Conservation (phyloP, 2,329 filamentous ascomycete genomes). For the Domatiomyces globalis region DNA sequence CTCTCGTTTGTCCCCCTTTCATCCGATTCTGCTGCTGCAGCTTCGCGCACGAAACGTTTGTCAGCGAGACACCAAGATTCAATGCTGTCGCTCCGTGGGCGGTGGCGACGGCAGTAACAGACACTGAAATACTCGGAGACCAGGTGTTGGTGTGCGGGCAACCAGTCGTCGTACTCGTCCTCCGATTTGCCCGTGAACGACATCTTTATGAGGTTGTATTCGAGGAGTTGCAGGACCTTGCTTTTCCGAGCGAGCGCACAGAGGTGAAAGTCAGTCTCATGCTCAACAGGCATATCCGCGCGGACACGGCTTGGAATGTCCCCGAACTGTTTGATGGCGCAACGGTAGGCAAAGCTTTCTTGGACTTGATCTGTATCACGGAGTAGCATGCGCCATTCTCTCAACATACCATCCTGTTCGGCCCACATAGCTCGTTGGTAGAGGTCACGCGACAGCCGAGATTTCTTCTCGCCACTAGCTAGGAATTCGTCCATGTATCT, state of each 20-base stretch:
- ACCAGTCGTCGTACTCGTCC: neutral
- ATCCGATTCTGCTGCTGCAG: neutral
- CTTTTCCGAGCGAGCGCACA: constrained; percentile 2
- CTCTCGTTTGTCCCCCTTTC: too few species aligned
- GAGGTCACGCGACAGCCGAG: neutral
- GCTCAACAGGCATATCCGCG: constrained; percentile 1
- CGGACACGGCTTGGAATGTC: constrained; percentile 2
- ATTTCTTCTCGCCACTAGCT: neutral
- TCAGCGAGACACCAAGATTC: neutral
- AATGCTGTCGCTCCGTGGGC: constrained; percentile 3
- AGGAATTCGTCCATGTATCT: neutral
- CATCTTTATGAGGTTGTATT: constrained; percentile 2
- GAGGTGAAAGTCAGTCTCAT: constrained; percentile 6
- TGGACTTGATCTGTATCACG: neutral
- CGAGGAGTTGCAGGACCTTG: constrained; percentile 5
- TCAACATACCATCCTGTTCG: neutral
- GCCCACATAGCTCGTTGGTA: constrained; percentile 1
- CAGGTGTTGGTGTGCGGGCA: neutral
- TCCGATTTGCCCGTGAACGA: constrained; percentile 1
- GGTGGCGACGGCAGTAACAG: constrained; percentile 5
- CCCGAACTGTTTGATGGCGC: constrained; percentile 3
- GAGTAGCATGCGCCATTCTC: neutral
- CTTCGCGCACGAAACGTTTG: neutral
- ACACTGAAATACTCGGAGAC: constrained; percentile 4
- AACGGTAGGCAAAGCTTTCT: neutral